Evolutionary conservation across 768 basidiomycete species (phyloP).

Genomic region (Russula abietina): DNA sequence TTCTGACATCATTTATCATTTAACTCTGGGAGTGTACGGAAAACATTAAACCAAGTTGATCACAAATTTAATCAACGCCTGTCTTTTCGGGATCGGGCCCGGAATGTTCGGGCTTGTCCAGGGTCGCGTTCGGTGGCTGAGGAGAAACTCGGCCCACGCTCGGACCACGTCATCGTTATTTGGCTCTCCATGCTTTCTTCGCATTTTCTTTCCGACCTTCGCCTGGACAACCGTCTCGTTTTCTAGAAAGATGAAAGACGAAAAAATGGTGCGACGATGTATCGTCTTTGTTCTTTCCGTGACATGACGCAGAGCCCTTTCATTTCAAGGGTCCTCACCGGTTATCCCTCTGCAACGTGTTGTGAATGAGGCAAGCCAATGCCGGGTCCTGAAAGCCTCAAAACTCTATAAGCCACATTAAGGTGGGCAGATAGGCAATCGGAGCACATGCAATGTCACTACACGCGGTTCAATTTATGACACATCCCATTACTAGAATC

Average conservation of each 20-base stretch:
- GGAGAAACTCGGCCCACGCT: not conserved
- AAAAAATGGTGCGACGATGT: not conserved
- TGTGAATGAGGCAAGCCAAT: constrained; percentile 18
- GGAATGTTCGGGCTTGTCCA: constrained; percentile 4
- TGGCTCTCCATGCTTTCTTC: not conserved
- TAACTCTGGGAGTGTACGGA: not conserved
- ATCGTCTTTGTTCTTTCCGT: not conserved
- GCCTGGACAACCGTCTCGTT: not conserved
- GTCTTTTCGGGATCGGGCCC: not conserved
- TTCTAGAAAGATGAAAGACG: constrained; percentile 6
- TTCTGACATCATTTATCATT: constrained; percentile 5
- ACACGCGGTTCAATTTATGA: constrained; percentile 16
- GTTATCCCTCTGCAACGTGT: constrained; percentile 13
- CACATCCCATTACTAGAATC: constrained; percentile 11
- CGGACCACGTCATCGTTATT: constrained; percentile 14
- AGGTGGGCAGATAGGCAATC: constrained; percentile 2
- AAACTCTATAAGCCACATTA: constrained; percentile 17
- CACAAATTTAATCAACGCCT: not conserved
- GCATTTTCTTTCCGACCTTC: constrained; percentile 1
- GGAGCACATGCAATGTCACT: constrained; percentile 7
- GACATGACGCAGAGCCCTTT: constrained; percentile 1
- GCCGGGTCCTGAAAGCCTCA: constrained; percentile 6
- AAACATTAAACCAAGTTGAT: not conserved
- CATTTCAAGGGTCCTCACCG: constrained; percentile 4
- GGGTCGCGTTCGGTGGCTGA: constrained; percentile 1